phyloP scores from a whole-genome alignment of 1,284 basidiomycete species.

The Porogramme epimiltina region DNA sequence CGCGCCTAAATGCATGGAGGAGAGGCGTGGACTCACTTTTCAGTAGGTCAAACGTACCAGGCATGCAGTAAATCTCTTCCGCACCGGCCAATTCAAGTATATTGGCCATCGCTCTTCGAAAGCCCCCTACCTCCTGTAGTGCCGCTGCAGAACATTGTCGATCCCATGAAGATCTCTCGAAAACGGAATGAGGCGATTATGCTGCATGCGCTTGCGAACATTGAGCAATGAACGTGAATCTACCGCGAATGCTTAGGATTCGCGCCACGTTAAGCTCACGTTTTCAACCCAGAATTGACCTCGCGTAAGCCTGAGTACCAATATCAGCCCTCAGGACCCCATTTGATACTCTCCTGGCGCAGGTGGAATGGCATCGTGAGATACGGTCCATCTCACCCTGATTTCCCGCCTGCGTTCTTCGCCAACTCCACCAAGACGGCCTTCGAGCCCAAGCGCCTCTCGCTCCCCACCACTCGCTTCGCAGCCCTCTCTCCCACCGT shows the following conservation, averaged over 20 bases:
- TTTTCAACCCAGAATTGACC: constrained; percentile 63
- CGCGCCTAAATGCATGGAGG: neutral
- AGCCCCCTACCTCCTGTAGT: constrained; percentile 64
- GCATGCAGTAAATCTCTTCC: constrained; percentile 69
- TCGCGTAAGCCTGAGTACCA: constrained; percentile 52
- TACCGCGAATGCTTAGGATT: neutral
- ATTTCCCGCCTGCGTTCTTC: constrained; percentile 76
- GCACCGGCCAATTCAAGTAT: constrained; percentile 65
- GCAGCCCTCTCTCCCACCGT: constrained; percentile 69
- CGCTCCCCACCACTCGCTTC: constrained; percentile 58
- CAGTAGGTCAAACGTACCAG: constrained; percentile 67
- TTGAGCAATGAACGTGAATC: constrained; percentile 90
- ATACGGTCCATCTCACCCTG: constrained; percentile 61
- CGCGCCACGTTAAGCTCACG: too few relatives aligned
- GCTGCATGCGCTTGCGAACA: constrained; percentile 85
- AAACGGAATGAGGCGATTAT: constrained; percentile 74
- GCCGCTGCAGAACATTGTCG: constrained; percentile 66
- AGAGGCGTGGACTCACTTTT: constrained; percentile 4
- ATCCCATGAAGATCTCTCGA: constrained; percentile 62
- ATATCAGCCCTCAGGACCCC: neutral
- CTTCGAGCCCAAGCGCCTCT: constrained; percentile 82
- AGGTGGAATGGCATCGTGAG: constrained; percentile 87
- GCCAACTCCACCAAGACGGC: constrained; percentile 82
- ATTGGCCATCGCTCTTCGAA: constrained; percentile 60
- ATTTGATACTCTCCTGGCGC: neutral